phyloP scores from a whole-genome alignment of 495 filamentous ascomycete species.

The Podospora comata region DNA sequence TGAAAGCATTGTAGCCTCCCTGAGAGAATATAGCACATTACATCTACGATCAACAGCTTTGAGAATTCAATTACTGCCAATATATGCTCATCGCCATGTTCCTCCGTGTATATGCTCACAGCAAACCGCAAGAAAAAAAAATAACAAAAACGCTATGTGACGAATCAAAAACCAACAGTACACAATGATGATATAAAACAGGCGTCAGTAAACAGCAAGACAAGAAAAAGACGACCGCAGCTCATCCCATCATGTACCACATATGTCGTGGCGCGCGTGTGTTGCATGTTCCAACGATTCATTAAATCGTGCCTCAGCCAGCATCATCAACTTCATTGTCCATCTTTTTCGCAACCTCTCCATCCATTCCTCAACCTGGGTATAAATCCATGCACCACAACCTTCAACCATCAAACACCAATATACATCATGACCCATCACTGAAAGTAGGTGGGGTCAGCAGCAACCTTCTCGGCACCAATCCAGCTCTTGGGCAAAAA shows the following conservation, averaged over 20 bases:
- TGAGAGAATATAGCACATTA: no score
- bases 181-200: neutral
- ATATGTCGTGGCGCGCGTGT: neutral
- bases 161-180: neutral
- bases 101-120: neutral
- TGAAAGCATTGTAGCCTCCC: no score
- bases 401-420: neutral
- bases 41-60: no score
- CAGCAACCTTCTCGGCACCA: slow-evolving; percentile 32
- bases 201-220: neutral
- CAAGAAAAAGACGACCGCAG: neutral
- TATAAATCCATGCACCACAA: neutral
- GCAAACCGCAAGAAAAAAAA: neutral
- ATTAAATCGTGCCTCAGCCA: neutral
- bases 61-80: neutral
- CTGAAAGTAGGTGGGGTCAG: neutral
- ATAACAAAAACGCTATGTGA: neutral
- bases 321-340: neutral
- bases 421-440: neutral
- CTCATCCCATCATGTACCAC: neutral
- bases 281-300: neutral
- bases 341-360: neutral
- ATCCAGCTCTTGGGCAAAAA: slow-evolving; percentile 71
- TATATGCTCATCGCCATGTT: neutral
- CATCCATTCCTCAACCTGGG: neutral